Evolutionary conservation across 306 rosid species (phyloP), one percentile per base, ranked within the genome.

Genomic region (Gastrolobium bilobum): DNA sequence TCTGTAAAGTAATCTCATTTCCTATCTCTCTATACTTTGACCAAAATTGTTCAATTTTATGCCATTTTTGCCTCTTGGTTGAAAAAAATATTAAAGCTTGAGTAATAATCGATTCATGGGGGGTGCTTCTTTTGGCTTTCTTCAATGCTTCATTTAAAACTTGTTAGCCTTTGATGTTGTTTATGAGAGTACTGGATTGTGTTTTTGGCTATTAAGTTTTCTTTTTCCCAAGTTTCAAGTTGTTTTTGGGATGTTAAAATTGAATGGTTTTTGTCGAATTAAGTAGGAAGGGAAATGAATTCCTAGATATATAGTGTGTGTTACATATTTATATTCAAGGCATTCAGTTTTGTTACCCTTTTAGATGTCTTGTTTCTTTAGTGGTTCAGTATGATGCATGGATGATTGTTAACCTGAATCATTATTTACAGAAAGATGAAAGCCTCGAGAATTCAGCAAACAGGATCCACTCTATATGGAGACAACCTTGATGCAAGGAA

Each of bases 371-470:
- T 43, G 68, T 73, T 69, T 52, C 1, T 52, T 62, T 61, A 3
- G 73, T 68, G 68, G 57, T 30, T 48, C 1, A 48, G 52, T 68
- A 15, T 68, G 67, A 51, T 40, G 59, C 75, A 71, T 62, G 61
- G 11, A 54, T 78, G 72, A 67, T 72, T 72, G 20, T 71, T 61
- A 61, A 69, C 20, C 43, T 73, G 72, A 3, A 56, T 11, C 50
- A 39, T 46, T 66, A 5, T 66, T 39, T 72, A 20, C 83, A 83
- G 86, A 74, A 83, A 78, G 60, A 66, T 58, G 3, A 78, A 72
- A 46, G 73, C 71, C 13, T 57, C 44, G 7, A 73, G 46, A 58
- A 57, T 72, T 63, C 59, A 56, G 43, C 76, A 38, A 58, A 48
- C 6, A 38, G 38, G 68, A 5, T 50, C 71, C 15, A 33, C 43